Base-by-base conservation (phyloP, 495 filamentous ascomycete genomes). In the Venustampulla echinocandica region DNA sequence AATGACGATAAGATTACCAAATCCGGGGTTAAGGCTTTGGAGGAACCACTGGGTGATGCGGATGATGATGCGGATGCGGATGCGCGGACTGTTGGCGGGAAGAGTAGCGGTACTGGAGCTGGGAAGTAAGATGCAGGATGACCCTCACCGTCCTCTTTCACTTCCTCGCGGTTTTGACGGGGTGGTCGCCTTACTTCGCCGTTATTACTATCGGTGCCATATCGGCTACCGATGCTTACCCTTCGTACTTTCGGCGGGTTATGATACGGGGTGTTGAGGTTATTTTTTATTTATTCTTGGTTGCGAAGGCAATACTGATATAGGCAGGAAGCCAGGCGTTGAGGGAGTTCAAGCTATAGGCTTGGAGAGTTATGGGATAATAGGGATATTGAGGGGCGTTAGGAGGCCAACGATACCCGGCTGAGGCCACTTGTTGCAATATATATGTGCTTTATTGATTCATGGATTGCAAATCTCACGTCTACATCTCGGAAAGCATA, bases 1-100 rank as follows among this genome's bases (percentile, higher is more conserved):
- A 70, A 64, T 42, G 65, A 66, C 53, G 71, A 61, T 19, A 63
- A 56, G 44, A 63, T 69, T 37, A 47, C 52, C 34, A 58, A 58
- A 22, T 40, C 36, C 6, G 46, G 42, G 32, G 48, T 58, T 2
- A 58, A 53, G 38, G 49, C 42, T 10, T 32, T 61, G 32, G 55
- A 50, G 43, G 60, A 65, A 55, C 69, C 61, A 41, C 47, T 69
- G 52, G 62, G 57, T 11, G 64, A 64, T 28, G 57, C 33, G 21
- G 61, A 61, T 28, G 61, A 66, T 25, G 62, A 63, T 35, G 57
- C 55, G 7, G 64, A 67, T 34, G 25, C 44, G 19, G 47, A 49
- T 47, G 20, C 30, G 3, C 23, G 23, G n/a, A 51, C 43, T 2
- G 20, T 44, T 10, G 35, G 41, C 3, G 50, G 49, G 9, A 53